Percentiles rank a stretch among this genome's conserved stretches.
These are phyloP conservation scores for Penicillium sclerotiorum DNA, from an alignment of 2,329 filamentous ascomycete species.

Conservation along the genomic window DNA sequence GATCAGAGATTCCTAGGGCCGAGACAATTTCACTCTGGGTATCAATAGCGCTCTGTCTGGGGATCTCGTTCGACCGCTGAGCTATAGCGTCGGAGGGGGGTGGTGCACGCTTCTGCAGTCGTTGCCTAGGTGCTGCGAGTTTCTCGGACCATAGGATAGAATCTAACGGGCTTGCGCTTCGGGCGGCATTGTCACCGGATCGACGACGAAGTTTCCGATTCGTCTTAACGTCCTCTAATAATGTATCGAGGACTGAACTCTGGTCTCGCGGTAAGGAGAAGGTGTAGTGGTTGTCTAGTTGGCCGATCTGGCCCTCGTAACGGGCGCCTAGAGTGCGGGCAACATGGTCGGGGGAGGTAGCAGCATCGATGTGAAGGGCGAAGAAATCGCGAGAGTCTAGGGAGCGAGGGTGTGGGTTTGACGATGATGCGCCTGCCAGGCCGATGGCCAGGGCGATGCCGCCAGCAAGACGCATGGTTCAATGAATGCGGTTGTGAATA, in stretches of 20 bases:
- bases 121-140: conserved; percentile 62
- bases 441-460: conserved; percentile 51
- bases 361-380: conserved; percentile 76
- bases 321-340: conserved; percentile 72
- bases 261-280: conserved; percentile 69
- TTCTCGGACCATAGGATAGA: conserved; percentile 79
- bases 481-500: conserved; percentile 7
- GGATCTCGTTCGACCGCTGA: conserved; percentile 41
- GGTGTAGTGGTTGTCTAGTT: conserved; percentile 78
- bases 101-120: conserved; percentile 62
- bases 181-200: conserved; percentile 21
- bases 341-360: conserved; percentile 66
- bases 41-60: conserved; percentile 53
- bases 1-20: conserved; percentile 76
- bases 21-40: conserved; percentile 64
- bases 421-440: conserved; percentile 49
- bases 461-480: conserved; percentile 26
- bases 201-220: conserved; percentile 64
- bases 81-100: conserved; percentile 30
- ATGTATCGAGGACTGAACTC: conserved; percentile 58
- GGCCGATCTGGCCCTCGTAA: conserved; percentile 79
- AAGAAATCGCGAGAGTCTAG: conserved; percentile 89
- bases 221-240: conserved; percentile 56
- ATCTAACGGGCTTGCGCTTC: conserved; percentile 62
- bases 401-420: conserved; percentile 63